phyloP scores from a whole-genome alignment of 257 asterid genomes.

The Penstemon barbatus region DNA sequence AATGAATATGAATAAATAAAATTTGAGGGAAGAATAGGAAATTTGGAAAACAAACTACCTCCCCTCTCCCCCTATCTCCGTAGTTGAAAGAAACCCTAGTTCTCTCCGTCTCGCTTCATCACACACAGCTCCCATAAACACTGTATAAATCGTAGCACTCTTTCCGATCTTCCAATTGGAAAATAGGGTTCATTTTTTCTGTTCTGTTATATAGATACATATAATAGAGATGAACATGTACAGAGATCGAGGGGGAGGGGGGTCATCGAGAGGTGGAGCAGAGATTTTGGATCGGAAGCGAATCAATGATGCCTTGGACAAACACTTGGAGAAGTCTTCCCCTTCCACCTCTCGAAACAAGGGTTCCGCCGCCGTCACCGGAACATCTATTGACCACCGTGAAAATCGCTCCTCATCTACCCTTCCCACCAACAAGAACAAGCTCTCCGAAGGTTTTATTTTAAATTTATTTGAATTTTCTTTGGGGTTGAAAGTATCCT shows the following conservation, averaged over 20 bases:
- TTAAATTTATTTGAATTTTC: background rate
- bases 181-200: too few relatives aligned
- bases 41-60: constrained; percentile 26
- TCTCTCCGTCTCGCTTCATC: constrained; percentile 29
- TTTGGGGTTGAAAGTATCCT: too few relatives aligned
- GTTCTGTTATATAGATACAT: background rate
- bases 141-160: constrained; percentile 31
- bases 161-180: constrained; percentile 17
- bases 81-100: constrained; percentile 39
- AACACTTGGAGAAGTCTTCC: constrained; percentile 56
- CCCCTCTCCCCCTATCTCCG: constrained; percentile 21
- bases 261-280: constrained; percentile 51
- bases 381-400: constrained; percentile 42
- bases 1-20: background rate
- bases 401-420: constrained; percentile 40
- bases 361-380: constrained; percentile 38
- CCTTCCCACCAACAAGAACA: constrained; percentile 37
- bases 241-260: constrained; percentile 54
- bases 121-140: constrained; percentile 9
- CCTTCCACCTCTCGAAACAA: constrained; percentile 52
- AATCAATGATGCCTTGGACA: constrained; percentile 56
- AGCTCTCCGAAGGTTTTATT: constrained; percentile 43
- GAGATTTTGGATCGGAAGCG: constrained; percentile 62
- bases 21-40: constrained; percentile 12
- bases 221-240: constrained; percentile 34